Evolutionary conservation across 495 filamentous ascomycete species (phyloP), one percentile per base, ranked within the genome.

Genomic region (Penicillium desertorum): DNA sequence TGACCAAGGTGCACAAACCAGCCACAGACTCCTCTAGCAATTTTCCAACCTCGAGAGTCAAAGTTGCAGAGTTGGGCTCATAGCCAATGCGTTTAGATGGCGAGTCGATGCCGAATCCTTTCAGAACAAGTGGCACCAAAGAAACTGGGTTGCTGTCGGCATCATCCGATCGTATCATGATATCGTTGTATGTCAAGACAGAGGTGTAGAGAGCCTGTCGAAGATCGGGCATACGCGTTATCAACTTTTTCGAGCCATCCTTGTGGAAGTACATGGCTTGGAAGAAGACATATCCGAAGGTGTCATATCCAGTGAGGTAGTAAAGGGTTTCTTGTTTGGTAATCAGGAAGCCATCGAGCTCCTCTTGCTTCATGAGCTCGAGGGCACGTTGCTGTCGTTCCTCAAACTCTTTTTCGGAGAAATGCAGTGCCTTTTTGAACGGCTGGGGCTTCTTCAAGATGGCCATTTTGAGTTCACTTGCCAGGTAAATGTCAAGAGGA

Each of bases 251-350:
- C n/a, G 56, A 62, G 19, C 62, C 62, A 55, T 67, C 64, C 11
- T 39, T 55, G 46, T 67, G 62, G 48, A 67, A 64, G 54, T 67
- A 67, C 59, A 67, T 64, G 11, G 62, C 61, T 37, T 67, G 62
- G 37, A 67, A 67, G 56, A 67, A 67, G 42, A 67, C 62, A 41
- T 67, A 67, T n/a, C 64, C 62, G 29, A 67, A 67, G 25, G 62
- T 67, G 44, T 67, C 64, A 43, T 59, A 67, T 20, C 64, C 62
- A 2, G 64, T 64, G 12, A 67, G 44, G 41, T 67, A 67, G 53
- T 67, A 67, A 22, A 67, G 64, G 14, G 64, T 59, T 30, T 67
- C 64, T 55, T 67, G 62, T 41, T 67, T 67, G 4, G 62, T 67
- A 25, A 67, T 64, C 25, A 67, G 54, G 39, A 67, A 60, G 1